phyloP scores from a whole-genome alignment of 2,329 filamentous ascomycete species.

The Rutstroemia sp. region DNA sequence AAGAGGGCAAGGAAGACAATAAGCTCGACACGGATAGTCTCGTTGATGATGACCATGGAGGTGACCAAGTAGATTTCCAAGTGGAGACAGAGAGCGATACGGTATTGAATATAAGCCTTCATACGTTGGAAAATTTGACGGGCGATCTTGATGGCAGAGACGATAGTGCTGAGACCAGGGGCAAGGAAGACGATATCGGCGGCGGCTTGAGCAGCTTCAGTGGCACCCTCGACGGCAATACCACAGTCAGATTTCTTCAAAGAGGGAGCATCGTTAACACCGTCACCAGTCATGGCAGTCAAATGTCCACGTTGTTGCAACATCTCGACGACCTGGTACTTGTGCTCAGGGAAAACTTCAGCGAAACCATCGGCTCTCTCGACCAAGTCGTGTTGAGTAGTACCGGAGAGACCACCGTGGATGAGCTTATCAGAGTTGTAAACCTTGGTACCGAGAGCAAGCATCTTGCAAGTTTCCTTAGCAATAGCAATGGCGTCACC shows the following conservation, averaged over 20 bases:
- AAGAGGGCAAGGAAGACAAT: constrained; percentile 76
- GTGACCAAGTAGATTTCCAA: constrained; percentile 76
- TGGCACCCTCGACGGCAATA: constrained; percentile 89
- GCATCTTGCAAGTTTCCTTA: constrained; percentile 78
- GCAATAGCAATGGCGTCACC: constrained; percentile 74
- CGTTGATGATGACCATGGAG: constrained; percentile 74
- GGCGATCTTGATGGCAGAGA: constrained; percentile 86
- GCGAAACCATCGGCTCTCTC: constrained; percentile 92
- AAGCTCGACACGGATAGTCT: constrained; percentile 64
- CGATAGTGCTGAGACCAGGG: constrained; percentile 84
- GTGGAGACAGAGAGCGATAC: constrained; percentile 86
- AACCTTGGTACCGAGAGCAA: constrained; percentile 71
- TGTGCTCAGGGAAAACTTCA: constrained; percentile 92
- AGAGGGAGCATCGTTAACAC: constrained; percentile 89
- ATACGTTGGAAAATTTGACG: constrained; percentile 96
- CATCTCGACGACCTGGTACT: constrained; percentile 91
- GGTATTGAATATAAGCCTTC: constrained; percentile 94
- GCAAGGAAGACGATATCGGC: constrained; percentile 93
- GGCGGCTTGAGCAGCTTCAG: constrained; percentile 82
- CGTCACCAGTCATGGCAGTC: constrained; percentile 93
- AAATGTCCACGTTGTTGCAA: constrained; percentile 89
- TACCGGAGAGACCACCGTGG: constrained; percentile 65
- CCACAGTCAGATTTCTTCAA: constrained; percentile 92
- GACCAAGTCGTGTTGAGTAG: constrained; percentile 68
- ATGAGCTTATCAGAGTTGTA: constrained; percentile 76